Percentiles rank a stretch among this genome's conserved stretches.
These are phyloP conservation scores for Piper longum DNA, from an alignment of 164 flowering plant genomes.

Conservation along the genomic window DNA sequence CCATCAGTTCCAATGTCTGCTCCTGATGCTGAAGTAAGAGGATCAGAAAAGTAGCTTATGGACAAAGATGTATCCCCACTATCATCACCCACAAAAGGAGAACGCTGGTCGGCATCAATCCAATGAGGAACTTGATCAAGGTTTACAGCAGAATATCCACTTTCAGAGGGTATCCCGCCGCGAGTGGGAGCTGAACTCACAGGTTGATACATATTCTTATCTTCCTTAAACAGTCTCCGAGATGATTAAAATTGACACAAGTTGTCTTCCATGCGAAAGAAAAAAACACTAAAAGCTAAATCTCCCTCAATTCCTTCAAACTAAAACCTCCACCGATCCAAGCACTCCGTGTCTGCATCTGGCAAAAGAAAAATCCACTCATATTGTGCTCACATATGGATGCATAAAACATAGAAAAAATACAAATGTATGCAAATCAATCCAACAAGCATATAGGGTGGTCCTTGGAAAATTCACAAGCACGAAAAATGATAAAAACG, in stretches of 20 bases:
- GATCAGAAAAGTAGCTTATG: slow-evolving; percentile 51
- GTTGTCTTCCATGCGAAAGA: background rate
- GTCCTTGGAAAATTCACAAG: no score
- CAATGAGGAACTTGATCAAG: slow-evolving; percentile 92
- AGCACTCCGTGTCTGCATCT: no score
- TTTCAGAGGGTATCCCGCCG: slow-evolving; percentile 58
- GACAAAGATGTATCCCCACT: slow-evolving; percentile 45
- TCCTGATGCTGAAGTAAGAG: slow-evolving; percentile 41
- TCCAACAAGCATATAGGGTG: no score
- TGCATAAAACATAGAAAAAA: no score
- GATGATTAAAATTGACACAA: background rate
- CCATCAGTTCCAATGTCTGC: slow-evolving; percentile 45
- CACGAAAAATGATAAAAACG: no score
- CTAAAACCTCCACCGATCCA: no score
- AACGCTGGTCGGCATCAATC: slow-evolving; percentile 69
- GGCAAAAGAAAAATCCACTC: no score
- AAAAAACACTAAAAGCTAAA: background rate
- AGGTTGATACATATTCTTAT: slow-evolving; percentile 36
- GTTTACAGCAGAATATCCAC: slow-evolving; percentile 53
- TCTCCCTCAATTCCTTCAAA: no score
- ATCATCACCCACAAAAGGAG: slow-evolving; percentile 34
- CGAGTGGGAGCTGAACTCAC: slow-evolving; percentile 40
- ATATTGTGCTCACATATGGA: no score
- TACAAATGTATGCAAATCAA: no score
- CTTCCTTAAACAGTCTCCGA: background rate